Percentiles rank a stretch among this genome's conserved stretches.
phyloP scores from a whole-genome alignment of 2,329 filamentous ascomycete genomes.

The Aspergillus tamarii region DNA sequence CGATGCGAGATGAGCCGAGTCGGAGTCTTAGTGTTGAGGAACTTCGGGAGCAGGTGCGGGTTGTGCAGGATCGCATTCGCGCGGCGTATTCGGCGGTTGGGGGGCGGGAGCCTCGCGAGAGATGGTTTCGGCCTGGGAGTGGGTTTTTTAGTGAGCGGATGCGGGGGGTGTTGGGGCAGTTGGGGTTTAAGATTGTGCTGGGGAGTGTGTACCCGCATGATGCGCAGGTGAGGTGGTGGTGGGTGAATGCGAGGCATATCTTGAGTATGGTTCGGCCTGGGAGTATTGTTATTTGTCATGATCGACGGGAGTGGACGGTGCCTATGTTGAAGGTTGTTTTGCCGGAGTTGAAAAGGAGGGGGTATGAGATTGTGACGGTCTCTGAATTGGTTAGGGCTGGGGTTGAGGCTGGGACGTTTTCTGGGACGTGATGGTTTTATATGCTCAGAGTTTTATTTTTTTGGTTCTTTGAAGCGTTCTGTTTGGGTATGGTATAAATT shows the following conservation, averaged over 20 bases:
- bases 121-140: slow-evolving; percentile 81
- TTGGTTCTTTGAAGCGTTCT: not conserved
- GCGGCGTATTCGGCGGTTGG: slow-evolving; percentile 55
- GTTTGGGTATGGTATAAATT: not conserved
- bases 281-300: slow-evolving; percentile 83
- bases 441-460: not conserved
- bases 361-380: slow-evolving; percentile 73
- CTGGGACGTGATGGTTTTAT: not conserved
- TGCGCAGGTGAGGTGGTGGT: slow-evolving; percentile 73
- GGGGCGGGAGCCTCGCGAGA: slow-evolving; percentile 50
- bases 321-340: slow-evolving; percentile 76
- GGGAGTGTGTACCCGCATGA: slow-evolving; percentile 90
- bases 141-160: slow-evolving; percentile 79
- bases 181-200: slow-evolving; percentile 75
- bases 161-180: slow-evolving; percentile 59
- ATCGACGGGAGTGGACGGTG: slow-evolving; percentile 78
- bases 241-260: slow-evolving; percentile 76
- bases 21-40: slow-evolving; percentile 61
- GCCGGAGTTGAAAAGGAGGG: slow-evolving; percentile 68
- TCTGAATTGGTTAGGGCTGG: slow-evolving; percentile 62
- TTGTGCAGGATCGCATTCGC: slow-evolving; percentile 65
- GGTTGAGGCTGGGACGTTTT: slow-evolving; percentile 23
- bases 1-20: slow-evolving; percentile 82
- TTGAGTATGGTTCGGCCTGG: slow-evolving; percentile 78
- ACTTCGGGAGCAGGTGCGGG: slow-evolving; percentile 65